phyloP scores from a whole-genome alignment of 176 grass and related monocot species.

The Avena eriantha region DNA sequence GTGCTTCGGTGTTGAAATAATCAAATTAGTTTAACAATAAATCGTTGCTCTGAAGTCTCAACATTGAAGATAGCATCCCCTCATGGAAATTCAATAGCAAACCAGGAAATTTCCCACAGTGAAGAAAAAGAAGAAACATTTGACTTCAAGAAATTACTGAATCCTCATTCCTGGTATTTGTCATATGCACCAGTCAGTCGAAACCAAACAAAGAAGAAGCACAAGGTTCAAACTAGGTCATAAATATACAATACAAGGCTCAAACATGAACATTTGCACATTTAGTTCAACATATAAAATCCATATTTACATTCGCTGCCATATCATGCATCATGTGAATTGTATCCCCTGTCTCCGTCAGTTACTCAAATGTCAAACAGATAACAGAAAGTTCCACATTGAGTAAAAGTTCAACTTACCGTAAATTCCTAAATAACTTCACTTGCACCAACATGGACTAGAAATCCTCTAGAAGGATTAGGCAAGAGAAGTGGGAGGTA shows the following conservation, averaged over 20 bases:
- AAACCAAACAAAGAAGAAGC: not conserved
- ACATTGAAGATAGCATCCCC: not conserved
- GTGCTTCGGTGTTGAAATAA: not conserved
- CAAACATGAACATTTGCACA: conserved; percentile 42
- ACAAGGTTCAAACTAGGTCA: conserved; percentile 22
- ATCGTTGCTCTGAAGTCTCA: not conserved
- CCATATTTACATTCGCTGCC: conserved; percentile 8
- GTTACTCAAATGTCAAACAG: not conserved
- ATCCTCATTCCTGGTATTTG: not conserved
- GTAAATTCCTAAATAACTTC: not conserved
- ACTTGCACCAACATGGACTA: not conserved
- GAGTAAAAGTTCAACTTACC: not conserved
- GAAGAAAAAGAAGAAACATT: not conserved
- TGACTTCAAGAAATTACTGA: not conserved
- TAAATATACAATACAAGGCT: conserved; percentile 1
- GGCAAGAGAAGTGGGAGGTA: not conserved
- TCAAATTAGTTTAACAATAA: no score
- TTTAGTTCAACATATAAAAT: not conserved
- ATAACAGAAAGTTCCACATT: not conserved
- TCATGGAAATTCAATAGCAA: not conserved
- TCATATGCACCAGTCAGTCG: not conserved
- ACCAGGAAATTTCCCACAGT: not conserved
- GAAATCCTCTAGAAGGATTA: not conserved
- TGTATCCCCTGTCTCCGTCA: not conserved
- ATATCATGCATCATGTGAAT: not conserved